phyloP scores from a whole-genome alignment of 2,329 filamentous ascomycete species.

The Trichoderma lentiforme region DNA sequence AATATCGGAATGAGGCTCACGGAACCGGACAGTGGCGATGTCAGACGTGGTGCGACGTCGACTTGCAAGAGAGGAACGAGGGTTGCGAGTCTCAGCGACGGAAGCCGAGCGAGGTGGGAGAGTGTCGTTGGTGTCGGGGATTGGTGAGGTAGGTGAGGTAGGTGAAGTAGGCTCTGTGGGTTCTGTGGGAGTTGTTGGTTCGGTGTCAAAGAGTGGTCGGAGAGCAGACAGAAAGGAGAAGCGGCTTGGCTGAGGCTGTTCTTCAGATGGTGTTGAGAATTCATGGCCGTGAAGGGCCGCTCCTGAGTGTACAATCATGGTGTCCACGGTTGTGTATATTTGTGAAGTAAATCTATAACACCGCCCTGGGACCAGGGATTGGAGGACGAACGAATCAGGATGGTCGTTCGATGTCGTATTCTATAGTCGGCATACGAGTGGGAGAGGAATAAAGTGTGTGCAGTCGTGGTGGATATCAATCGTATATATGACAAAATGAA shows the following conservation, averaged over 20 bases:
- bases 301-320: constrained; percentile 58
- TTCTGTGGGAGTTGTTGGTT: constrained; percentile 16
- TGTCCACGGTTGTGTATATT: background rate
- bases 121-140: background rate
- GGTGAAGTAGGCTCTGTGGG: background rate
- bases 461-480: background rate
- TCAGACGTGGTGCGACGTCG: constrained; percentile 37
- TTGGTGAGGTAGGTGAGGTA: background rate
- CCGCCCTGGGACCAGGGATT: background rate
- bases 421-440: background rate
- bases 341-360: background rate
- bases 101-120: constrained; percentile 2
- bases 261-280: constrained; percentile 43
- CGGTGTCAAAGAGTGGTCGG: constrained; percentile 33
- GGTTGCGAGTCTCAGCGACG: background rate
- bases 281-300: constrained; percentile 60
- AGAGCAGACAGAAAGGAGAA: constrained; percentile 44
- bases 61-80: constrained; percentile 16
- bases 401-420: background rate
- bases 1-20: constrained; percentile 33
- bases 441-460: background rate
- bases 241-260: constrained; percentile 34
- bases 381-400: background rate
- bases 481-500: background rate
- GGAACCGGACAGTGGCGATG: constrained; percentile 44